These are phyloP conservation scores for Termitomyces sp. DNA, from an alignment of 768 basidiomycete genomes.

Conservation along the genomic window DNA sequence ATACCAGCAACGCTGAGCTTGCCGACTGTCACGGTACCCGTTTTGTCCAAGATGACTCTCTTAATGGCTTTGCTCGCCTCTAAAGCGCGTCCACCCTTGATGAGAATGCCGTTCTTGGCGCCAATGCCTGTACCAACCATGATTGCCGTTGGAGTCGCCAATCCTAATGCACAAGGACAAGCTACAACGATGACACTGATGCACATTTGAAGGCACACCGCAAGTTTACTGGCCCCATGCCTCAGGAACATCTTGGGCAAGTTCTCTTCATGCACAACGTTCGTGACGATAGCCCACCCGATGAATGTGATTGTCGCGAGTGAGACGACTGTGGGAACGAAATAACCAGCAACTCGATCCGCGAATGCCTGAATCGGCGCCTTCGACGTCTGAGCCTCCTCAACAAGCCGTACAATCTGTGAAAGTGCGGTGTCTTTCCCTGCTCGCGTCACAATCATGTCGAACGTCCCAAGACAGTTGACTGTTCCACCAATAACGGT, in stretches of 20 bases:
- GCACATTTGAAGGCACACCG: constrained; percentile 93
- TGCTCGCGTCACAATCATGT: constrained; percentile 92
- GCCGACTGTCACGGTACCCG: constrained; percentile 95
- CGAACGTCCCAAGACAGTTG: constrained; percentile 95
- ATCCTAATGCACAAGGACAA: constrained; percentile 94
- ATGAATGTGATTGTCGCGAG: constrained; percentile 80
- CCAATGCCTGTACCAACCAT: constrained; percentile 99
- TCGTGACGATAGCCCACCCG: constrained; percentile 75
- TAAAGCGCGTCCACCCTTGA: constrained; percentile 94
- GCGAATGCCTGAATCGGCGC: constrained; percentile 98
- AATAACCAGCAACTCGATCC: constrained; percentile 90
- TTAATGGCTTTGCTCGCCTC: constrained; percentile 85
- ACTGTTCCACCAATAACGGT: constrained; percentile 94
- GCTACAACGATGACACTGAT: constrained; percentile 98
- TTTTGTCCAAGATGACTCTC: constrained; percentile 91
- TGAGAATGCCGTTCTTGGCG: constrained; percentile 93
- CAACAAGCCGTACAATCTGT: constrained; percentile 95
- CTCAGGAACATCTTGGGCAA: constrained; percentile 83
- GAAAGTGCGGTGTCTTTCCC: constrained; percentile 95
- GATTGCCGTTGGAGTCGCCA: constrained; percentile 96
- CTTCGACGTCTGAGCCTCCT: constrained; percentile 96
- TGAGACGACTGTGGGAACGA: constrained; percentile 87
- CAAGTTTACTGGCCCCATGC: constrained; percentile 79
- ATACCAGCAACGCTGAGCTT: constrained; percentile 78
- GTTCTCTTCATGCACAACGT: constrained; percentile 43